These are phyloP conservation scores for Ophiostoma sp. DNA, from an alignment of 2,329 filamentous ascomycete genomes.

Conservation along the genomic window DNA sequence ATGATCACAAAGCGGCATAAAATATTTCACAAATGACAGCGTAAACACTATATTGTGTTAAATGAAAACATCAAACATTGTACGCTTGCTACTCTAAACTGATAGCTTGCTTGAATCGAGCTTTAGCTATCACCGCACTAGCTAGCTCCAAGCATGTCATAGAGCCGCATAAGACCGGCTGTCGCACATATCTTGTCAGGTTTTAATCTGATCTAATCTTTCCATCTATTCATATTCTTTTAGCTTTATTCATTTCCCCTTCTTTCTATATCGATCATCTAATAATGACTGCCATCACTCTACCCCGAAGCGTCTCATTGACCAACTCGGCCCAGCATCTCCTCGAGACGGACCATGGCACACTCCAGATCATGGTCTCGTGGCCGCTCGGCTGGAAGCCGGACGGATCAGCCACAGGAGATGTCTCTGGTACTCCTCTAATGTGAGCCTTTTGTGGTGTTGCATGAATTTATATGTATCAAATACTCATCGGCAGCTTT, in stretches of 20 bases:
- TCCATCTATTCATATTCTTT: neutral
- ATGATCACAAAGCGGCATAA: neutral
- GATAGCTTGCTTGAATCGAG: slow-evolving; percentile 4
- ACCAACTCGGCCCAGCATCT: slow-evolving; percentile 23
- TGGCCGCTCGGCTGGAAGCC: slow-evolving; percentile 23
- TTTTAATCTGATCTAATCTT: neutral
- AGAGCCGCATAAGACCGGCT: neutral
- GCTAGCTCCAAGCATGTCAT: neutral
- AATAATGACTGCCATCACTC: neutral
- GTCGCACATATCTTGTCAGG: neutral
- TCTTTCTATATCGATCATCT: neutral
- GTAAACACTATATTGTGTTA: too few relatives aligned
- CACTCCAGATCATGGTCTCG: slow-evolving; percentile 19
- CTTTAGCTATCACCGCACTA: slow-evolving; percentile 8
- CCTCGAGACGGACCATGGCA: slow-evolving; percentile 20
- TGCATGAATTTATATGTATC: neutral
- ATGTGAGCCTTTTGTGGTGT: neutral
- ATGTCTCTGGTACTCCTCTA: neutral
- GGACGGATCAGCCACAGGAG: slow-evolving; percentile 13
- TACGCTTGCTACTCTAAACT: neutral
- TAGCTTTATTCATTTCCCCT: neutral
- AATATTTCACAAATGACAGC: neutral
- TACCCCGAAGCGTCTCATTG: neutral
- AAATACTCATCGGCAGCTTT: slow-evolving; percentile 9
- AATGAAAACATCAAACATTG: too few relatives aligned